These are phyloP conservation scores for Starmerella geochares DNA, from an alignment of 805 yeast species.

Conservation along the genomic window DNA sequence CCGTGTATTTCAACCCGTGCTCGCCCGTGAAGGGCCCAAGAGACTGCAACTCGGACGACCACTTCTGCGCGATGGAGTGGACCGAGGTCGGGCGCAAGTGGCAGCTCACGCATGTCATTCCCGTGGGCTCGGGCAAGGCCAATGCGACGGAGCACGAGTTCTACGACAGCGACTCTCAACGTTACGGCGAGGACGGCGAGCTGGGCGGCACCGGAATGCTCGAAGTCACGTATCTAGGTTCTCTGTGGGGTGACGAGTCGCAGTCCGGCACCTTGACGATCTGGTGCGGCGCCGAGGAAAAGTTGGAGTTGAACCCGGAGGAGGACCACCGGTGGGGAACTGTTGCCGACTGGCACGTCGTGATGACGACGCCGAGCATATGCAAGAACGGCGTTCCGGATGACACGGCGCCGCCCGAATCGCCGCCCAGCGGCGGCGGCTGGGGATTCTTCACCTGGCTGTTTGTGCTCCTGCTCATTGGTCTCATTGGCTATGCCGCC, in stretches of 20 bases:
- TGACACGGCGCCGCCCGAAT: neutral
- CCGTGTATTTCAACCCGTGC: conserved; percentile 69
- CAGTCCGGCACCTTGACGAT: conserved; percentile 28
- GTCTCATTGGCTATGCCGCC: conserved; percentile 59
- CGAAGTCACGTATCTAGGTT: conserved; percentile 36
- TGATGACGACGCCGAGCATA: conserved; percentile 26
- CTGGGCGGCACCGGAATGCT: neutral
- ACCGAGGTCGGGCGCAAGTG: conserved; percentile 44
- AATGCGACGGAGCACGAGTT: conserved; percentile 19
- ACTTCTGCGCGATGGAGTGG: conserved; percentile 64
- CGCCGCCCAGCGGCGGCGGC: conserved; percentile 1
- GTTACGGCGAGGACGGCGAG: conserved; percentile 23
- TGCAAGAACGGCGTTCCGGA: conserved; percentile 7
- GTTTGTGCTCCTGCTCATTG: conserved; percentile 63
- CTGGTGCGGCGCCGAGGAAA: conserved; percentile 6
- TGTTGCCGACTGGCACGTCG: neutral
- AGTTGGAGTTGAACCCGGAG: conserved; percentile 10
- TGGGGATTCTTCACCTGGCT: conserved; percentile 82
- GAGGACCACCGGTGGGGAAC: neutral
- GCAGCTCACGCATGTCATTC: conserved; percentile 51
- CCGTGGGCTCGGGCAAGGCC: conserved; percentile 28
- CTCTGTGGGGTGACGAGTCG: conserved; percentile 58
- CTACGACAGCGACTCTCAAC: neutral
- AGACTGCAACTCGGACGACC: conserved; percentile 57
- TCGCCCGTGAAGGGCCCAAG: conserved; percentile 36